Percentiles rank a stretch among this genome's conserved stretches.
These are phyloP conservation scores for Aspergillus ellipticus DNA, from an alignment of 495 filamentous ascomycete genomes.

Conservation along the genomic window DNA sequence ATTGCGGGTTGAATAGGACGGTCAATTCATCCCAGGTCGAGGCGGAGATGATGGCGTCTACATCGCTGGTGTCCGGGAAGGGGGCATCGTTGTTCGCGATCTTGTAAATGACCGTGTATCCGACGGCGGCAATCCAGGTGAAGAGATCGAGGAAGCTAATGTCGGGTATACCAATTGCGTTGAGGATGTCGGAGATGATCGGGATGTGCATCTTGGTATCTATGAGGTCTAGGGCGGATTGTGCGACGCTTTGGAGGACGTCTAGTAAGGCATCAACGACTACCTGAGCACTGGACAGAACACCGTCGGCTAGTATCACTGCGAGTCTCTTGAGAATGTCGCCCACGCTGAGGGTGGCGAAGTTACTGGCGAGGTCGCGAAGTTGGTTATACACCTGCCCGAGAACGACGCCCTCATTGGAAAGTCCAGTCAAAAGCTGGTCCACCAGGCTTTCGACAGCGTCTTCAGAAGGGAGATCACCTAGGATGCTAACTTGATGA, in stretches of 20 bases:
- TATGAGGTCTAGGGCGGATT: neutral
- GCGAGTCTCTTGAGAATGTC: slow-evolving; percentile 1
- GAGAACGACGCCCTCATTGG: neutral
- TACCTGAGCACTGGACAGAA: neutral
- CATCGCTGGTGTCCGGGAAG: slow-evolving; percentile 2
- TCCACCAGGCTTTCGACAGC: neutral
- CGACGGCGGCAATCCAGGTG: slow-evolving; percentile 6
- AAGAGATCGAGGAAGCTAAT: slow-evolving; percentile 10
- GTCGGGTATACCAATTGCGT: slow-evolving; percentile 7
- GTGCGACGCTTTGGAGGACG: neutral
- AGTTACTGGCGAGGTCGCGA: neutral
- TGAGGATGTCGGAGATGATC: slow-evolving; percentile 12
- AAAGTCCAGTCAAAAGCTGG: neutral
- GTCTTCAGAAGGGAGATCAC: neutral
- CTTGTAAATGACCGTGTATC: slow-evolving; percentile 9
- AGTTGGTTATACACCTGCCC: neutral
- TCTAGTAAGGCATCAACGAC: slow-evolving; percentile 9
- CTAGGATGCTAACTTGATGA: neutral
- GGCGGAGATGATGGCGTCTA: neutral
- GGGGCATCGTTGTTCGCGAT: neutral
- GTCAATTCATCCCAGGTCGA: neutral
- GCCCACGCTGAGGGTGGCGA: neutral
- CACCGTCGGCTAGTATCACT: neutral
- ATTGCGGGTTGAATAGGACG: no score
- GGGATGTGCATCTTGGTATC: slow-evolving; percentile 16